Evolutionary conservation across 495 filamentous ascomycete genomes (phyloP).

Genomic region (Recurvomyces mirabilis): DNA sequence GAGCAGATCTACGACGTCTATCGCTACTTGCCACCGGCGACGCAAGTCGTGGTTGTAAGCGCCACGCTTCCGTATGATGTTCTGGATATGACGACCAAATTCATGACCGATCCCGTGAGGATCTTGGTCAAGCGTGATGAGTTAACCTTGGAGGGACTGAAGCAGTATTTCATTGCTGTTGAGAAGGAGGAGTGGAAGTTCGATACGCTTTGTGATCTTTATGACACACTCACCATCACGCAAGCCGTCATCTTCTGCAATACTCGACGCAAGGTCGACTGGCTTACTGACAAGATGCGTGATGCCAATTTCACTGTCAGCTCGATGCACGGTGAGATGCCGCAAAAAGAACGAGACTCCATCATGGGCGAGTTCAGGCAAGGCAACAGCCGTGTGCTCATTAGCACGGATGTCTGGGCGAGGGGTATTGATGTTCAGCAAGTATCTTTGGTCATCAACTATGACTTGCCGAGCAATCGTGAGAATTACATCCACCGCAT

Average conservation of each 20-base stretch:
- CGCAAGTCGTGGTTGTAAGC: constrained; percentile 95
- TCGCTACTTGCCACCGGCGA: constrained; percentile 87
- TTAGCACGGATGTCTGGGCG: constrained; percentile 94
- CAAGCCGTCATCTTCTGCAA: constrained; percentile 99
- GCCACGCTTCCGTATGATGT: constrained; percentile 97
- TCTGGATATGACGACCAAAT: constrained; percentile 97
- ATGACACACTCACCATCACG: constrained; percentile 97
- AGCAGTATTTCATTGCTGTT: constrained; percentile 98
- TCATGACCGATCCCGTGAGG: constrained; percentile 98
- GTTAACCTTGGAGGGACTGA: constrained; percentile 92
- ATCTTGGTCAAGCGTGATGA: constrained; percentile 99
- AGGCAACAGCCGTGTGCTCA: constrained; percentile 92
- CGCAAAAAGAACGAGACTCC: constrained; percentile 88
- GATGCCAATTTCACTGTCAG: constrained; percentile 97
- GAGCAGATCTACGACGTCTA: constrained; percentile 99
- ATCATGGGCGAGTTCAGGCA: constrained; percentile 99
- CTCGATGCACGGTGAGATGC: constrained; percentile 98
- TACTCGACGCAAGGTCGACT: constrained; percentile 97
- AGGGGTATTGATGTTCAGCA: constrained; percentile 99
- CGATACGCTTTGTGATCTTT: constrained; percentile 97
- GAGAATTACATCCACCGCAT: constrained; percentile 99
- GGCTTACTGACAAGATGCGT: constrained; percentile 97
- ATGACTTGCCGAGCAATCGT: constrained; percentile 95
- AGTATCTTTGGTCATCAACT: constrained; percentile 98
- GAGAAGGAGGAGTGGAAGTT: constrained; percentile 99